Conservation (phyloP, 306 rosid genomes). For the Styphnolobium japonicum region DNA sequence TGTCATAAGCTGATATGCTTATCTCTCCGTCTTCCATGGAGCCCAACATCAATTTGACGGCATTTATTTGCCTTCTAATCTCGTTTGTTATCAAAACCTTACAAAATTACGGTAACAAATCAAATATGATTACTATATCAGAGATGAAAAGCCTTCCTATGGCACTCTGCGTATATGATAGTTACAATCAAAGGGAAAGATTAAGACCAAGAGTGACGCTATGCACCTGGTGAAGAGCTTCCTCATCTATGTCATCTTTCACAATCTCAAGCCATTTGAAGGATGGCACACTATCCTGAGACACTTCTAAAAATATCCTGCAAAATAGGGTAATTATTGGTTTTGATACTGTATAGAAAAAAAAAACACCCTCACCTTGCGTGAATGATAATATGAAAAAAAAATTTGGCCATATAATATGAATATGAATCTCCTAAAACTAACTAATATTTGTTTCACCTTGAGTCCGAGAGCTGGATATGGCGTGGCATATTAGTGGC, state of each 20-base stretch:
- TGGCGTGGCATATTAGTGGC: conserved; percentile 27
- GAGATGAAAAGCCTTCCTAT: neutral
- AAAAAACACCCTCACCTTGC: neutral
- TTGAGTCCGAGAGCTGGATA: conserved; percentile 36
- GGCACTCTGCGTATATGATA: neutral
- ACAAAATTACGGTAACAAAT: neutral
- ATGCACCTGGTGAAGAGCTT: conserved; percentile 34
- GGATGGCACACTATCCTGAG: conserved; percentile 42
- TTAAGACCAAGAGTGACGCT: neutral
- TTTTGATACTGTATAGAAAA: neutral
- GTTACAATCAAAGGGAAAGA: neutral
- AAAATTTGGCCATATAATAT: too few species aligned
- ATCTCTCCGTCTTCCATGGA: conserved; percentile 77
- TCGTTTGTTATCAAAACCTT: conserved; percentile 29
- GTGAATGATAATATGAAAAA: neutral
- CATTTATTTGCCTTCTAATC: conserved; percentile 36
- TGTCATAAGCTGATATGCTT: conserved; percentile 78
- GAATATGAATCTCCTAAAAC: neutral
- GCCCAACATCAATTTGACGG: conserved; percentile 41
- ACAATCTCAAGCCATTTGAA: conserved; percentile 45
- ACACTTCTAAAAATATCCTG: conserved; percentile 35
- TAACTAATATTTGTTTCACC: conserved; percentile 31
- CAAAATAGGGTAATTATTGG: neutral
- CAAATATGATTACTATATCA: too few species aligned
- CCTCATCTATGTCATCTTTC: conserved; percentile 47